phyloP scores from a whole-genome alignment of 164 flowering plant genomes.

The Macadamia integrifolia region DNA sequence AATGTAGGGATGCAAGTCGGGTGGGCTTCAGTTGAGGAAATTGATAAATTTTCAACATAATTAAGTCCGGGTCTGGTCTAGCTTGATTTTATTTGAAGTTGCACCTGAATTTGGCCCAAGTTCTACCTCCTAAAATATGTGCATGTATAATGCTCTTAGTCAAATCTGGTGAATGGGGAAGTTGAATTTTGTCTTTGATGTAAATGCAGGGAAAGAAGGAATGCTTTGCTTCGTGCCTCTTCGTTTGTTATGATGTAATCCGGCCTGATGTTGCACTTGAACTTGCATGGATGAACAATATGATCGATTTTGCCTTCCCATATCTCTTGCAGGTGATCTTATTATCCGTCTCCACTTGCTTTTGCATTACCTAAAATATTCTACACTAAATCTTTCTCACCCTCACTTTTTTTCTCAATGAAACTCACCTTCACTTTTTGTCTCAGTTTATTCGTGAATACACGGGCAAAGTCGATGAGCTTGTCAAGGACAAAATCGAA shows the following conservation, averaged over 20 bases:
- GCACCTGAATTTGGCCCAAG: too few relatives aligned
- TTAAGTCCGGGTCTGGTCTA: too few relatives aligned
- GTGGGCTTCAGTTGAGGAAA: too few relatives aligned
- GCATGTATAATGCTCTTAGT: too few relatives aligned
- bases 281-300: slow-evolving; percentile 97
- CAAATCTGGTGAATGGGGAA: neutral
- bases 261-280: slow-evolving; percentile 71
- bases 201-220: slow-evolving; percentile 83
- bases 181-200: neutral
- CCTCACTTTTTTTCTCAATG: neutral
- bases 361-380: neutral
- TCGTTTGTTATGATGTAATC: slow-evolving; percentile 71
- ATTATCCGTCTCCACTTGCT: neutral
- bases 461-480: slow-evolving; percentile 90
- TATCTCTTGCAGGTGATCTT: slow-evolving; percentile 61
- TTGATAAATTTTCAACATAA: too few relatives aligned
- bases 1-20: neutral
- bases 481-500: slow-evolving; percentile 81
- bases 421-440: neutral
- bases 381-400: neutral
- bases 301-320: slow-evolving; percentile 89
- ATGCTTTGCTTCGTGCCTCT: slow-evolving; percentile 77
- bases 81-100: too few relatives aligned
- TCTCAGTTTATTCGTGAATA: slow-evolving; percentile 84
- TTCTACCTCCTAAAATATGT: too few relatives aligned